Evolutionary conservation across 768 basidiomycete species (phyloP).

Genomic region (Rhizopogon rudus): DNA sequence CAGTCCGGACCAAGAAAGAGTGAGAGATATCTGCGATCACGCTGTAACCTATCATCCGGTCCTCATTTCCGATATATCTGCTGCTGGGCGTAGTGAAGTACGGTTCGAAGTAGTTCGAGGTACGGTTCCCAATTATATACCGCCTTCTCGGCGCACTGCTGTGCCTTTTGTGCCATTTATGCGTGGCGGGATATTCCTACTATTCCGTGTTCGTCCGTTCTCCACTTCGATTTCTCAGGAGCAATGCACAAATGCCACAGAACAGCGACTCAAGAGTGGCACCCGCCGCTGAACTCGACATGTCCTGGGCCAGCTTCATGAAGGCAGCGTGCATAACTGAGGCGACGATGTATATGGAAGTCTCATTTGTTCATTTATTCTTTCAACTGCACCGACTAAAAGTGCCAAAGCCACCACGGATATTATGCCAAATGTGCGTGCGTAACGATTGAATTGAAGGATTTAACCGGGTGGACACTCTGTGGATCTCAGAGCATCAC

Average conservation of each 20-base stretch:
- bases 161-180: neutral
- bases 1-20: conserved; percentile 13
- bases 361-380: neutral
- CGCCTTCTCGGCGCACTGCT: neutral
- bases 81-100: neutral
- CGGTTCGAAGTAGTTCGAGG: too few species aligned
- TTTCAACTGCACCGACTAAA: neutral
- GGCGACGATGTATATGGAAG: neutral
- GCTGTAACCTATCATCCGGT: neutral
- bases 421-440: too few species aligned
- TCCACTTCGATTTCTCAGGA: too few species aligned
- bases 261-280: too few species aligned
- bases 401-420: too few species aligned
- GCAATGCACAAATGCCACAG: too few species aligned
- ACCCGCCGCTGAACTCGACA: too few species aligned
- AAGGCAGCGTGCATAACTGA: neutral
- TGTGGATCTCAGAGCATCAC: too few species aligned
- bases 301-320: neutral
- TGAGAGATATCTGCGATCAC: neutral
- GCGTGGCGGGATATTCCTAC: neutral
- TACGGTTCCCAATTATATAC: neutral
- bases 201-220: neutral
- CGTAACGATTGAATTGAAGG: too few species aligned
- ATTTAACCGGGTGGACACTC: too few species aligned
- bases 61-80: neutral